These are phyloP conservation scores for Macaranga tanarius DNA, from an alignment of 441 rosid species.

Conservation along the genomic window DNA sequence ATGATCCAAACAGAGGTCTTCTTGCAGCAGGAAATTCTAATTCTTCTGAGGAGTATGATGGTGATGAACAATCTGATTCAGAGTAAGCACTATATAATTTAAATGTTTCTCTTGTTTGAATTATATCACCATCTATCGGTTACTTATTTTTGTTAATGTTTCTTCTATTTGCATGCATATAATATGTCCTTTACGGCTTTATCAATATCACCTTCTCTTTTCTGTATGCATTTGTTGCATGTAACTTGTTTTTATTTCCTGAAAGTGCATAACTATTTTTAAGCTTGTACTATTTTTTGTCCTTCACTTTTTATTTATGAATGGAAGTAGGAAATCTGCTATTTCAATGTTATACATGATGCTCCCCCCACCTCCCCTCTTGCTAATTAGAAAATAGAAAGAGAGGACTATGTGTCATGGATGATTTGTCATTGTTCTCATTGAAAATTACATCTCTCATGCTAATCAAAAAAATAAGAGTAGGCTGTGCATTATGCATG, in stretches of 20 bases:
- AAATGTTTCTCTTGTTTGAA: slow-evolving; percentile 1
- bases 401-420: background rate
- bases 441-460: background rate
- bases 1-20: slow-evolving; percentile 46
- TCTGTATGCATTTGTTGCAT: background rate
- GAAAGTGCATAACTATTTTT: background rate
- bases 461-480: background rate
- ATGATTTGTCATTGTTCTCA: background rate
- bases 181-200: background rate
- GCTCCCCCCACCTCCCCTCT: background rate
- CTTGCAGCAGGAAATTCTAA: slow-evolving; percentile 39
- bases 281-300: background rate
- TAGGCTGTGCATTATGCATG: background rate
- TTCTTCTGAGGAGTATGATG: slow-evolving; percentile 58
- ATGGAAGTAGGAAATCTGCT: too few species aligned
- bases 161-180: too few species aligned
- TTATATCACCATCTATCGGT: background rate
- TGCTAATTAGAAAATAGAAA: background rate
- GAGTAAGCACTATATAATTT: slow-evolving; percentile 45
- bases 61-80: slow-evolving; percentile 77
- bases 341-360: background rate
- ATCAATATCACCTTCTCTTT: background rate
- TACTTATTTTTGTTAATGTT: background rate
- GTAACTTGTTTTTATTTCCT: background rate
- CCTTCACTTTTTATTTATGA: too few species aligned